Base-by-base conservation (phyloP, 2,329 filamentous ascomycete genomes). In the Helicocarpus griseus region DNA sequence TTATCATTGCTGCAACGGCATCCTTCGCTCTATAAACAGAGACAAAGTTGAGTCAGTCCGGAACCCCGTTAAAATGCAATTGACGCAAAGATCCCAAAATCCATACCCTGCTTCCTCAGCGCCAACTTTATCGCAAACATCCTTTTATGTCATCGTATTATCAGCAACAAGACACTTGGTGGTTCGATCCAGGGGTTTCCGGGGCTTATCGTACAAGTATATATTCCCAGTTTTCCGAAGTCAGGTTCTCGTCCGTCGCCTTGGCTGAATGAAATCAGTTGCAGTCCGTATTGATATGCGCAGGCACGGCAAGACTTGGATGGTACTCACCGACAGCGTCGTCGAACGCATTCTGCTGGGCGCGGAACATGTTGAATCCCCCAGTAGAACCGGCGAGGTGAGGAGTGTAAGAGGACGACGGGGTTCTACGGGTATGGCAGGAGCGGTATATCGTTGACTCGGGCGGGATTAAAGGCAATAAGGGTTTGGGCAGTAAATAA, bases 191-290 rank as follows among this genome's bases (percentile, higher is more conserved):
- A 33, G 26, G 35, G n/a, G 17, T 17, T 17, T 11, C 22, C n/a
- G 11, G 1, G 14, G 7, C 24, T 17, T 11, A 29, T 53, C 71
- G 57, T 73, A 79, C 77, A 61, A 85, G 72, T 59, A 85, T 84
- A 59, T 76, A 83, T 66, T 86, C 83, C 83, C 83, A 87, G 67
- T 86, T 86, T 70, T 94, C 81, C 28, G 85, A 86, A 21, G 90
- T 97, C 62, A 97, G 80, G 71, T 96, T 98, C 78, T 98, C 93
- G 72, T 98, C 93, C 52, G 93, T 98, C 65, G 93, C 90, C 73
- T 86, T 86, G 64, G 81, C 83, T 85, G 63, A 26, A 5, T 8
- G 26, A 17, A 44, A 11, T 13, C 24, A 7, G 19, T 44, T 17
- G 26, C 21, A 4, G 11, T 21, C 5, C 11, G 38, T 38, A 47